These are phyloP conservation scores for Venturia carpophila DNA, from an alignment of 2,329 filamentous ascomycete genomes.

Conservation along the genomic window DNA sequence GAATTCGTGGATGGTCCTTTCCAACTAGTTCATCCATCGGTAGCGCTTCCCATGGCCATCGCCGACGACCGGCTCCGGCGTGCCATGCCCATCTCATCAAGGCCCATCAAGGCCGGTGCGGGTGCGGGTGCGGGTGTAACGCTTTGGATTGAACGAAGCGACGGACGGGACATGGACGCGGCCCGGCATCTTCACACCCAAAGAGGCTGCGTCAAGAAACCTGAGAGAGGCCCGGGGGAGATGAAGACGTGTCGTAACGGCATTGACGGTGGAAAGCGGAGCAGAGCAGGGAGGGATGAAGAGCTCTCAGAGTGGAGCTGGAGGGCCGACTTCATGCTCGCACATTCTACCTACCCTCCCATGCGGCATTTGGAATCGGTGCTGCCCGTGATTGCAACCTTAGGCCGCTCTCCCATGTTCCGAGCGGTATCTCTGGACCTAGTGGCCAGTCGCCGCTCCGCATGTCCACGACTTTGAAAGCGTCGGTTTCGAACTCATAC, in stretches of 20 bases:
- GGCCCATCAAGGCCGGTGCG: not conserved
- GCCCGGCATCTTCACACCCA: not conserved
- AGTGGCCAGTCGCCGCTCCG: too few relatives aligned
- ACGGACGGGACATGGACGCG: not conserved
- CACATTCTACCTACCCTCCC: too few relatives aligned
- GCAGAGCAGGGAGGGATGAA: not conserved
- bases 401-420: too few relatives aligned
- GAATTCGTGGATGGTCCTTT: not conserved
- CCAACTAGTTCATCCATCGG: not conserved
- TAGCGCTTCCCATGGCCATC: not conserved
- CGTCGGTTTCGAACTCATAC: too few relatives aligned
- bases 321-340: too few relatives aligned
- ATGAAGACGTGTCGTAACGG: not conserved
- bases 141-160: not conserved
- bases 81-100: not conserved
- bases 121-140: constrained; percentile 1
- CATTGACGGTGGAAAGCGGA: not conserved
- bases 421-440: too few relatives aligned
- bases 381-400: too few relatives aligned
- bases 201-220: not conserved
- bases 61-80: not conserved
- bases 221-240: too few relatives aligned
- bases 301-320: not conserved
- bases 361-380: too few relatives aligned
- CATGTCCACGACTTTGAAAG: too few relatives aligned